Conservation (phyloP, 2,329 filamentous ascomycete species). For the Aspergillus sclerotialis region DNA sequence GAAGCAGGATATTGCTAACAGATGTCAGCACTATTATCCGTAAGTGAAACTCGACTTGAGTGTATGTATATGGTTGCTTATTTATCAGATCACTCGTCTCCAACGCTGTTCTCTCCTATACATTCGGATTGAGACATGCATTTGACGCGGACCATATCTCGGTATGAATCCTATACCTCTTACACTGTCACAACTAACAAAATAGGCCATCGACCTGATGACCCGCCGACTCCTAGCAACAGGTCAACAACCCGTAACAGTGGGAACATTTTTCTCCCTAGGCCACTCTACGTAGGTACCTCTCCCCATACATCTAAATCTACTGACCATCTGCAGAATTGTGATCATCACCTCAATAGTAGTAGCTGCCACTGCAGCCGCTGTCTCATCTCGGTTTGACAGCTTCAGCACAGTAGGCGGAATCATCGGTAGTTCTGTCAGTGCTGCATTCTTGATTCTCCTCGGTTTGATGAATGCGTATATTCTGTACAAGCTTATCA, state of each 20-base stretch:
- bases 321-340: slow-evolving; percentile 42
- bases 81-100: slow-evolving; percentile 56
- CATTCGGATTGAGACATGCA: slow-evolving; percentile 85
- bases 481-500: slow-evolving; percentile 72
- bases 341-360: slow-evolving; percentile 85
- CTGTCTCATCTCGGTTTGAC: slow-evolving; percentile 72
- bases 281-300: slow-evolving; percentile 69
- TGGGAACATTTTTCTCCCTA: slow-evolving; percentile 89
- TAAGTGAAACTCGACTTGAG: slow-evolving; percentile 7
- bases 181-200: slow-evolving; percentile 8
- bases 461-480: slow-evolving; percentile 78
- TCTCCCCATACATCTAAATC: not conserved
- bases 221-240: slow-evolving; percentile 81
- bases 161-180: slow-evolving; percentile 23
- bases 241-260: slow-evolving; percentile 78
- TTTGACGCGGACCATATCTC: slow-evolving; percentile 92
- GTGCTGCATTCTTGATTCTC: slow-evolving; percentile 72
- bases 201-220: slow-evolving; percentile 85
- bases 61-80: slow-evolving; percentile 3
- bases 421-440: slow-evolving; percentile 84
- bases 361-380: slow-evolving; percentile 83
- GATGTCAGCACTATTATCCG: slow-evolving; percentile 29
- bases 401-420: slow-evolving; percentile 73
- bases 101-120: slow-evolving; percentile 78
- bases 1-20: slow-evolving; percentile 6